Conservation (phyloP, 2,329 filamentous ascomycete species). For the Fusarium pseudocircinatum region DNA sequence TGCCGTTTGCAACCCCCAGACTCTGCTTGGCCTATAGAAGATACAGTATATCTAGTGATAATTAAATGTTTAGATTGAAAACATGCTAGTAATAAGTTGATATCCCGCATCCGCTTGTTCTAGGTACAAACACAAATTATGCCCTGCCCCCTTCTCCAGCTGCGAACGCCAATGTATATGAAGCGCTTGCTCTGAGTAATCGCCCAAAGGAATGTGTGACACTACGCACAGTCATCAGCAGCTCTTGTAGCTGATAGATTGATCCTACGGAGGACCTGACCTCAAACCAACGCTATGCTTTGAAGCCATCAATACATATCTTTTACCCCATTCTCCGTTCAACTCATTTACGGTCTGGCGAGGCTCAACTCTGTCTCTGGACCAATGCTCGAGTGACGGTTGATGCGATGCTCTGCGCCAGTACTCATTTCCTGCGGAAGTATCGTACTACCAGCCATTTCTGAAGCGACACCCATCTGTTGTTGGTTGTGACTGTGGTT, state of each 20-base stretch:
- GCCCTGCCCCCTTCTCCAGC: neutral
- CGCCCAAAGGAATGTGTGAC: neutral
- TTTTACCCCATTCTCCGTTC: neutral
- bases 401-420: conserved; percentile 20
- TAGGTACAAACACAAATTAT: neutral
- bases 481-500: neutral
- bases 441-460: conserved; percentile 38
- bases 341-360: neutral
- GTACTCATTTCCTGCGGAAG: conserved; percentile 36
- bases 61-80: neutral
- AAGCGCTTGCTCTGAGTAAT: neutral
- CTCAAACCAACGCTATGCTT: neutral
- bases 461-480: conserved; percentile 30
- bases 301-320: neutral
- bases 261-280: neutral
- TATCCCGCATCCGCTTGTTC: neutral
- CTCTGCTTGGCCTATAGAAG: neutral
- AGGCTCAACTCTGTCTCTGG: conserved; percentile 10
- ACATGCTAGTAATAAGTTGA: neutral
- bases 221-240: neutral
- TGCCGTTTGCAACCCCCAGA: neutral
- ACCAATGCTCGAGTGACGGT: neutral
- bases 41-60: neutral
- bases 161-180: neutral
- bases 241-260: neutral